Percentiles rank a stretch among this genome's conserved stretches.
Evolutionary conservation across 371 early-diverging fungal species (phyloP).

Genomic region (Syncephalastrum monosporum): DNA sequence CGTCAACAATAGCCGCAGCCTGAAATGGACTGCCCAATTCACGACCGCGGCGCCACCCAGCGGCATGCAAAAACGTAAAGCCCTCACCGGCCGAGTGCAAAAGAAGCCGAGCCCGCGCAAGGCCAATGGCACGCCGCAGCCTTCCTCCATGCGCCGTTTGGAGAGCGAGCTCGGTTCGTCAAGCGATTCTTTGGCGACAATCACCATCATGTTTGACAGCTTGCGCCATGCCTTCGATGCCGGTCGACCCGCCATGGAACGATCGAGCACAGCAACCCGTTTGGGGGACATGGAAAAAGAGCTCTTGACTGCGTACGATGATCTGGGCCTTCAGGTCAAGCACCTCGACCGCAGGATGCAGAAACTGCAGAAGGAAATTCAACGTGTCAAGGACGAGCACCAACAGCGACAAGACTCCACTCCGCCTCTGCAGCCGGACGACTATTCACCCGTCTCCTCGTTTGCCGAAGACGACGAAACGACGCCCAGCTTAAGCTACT

Average conservation of each 20-base stretch:
- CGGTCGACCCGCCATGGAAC: conserved; percentile 28
- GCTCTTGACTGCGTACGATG: conserved; percentile 47
- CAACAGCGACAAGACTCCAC: too few relatives aligned
- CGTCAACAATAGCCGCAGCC: too few relatives aligned
- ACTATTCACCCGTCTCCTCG: too few relatives aligned
- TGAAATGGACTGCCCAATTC: too few relatives aligned
- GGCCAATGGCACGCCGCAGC: too few relatives aligned
- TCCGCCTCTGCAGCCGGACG: too few relatives aligned
- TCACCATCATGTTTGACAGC: conserved; percentile 41
- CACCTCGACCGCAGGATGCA: conserved; percentile 37
- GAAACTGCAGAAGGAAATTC: conserved; percentile 25
- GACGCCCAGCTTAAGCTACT: too few relatives aligned
- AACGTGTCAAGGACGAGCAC: too few relatives aligned
- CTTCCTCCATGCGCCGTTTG: conserved; percentile 11
- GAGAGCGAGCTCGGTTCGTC: conserved; percentile 40
- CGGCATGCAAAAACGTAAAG: not conserved
- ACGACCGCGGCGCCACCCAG: too few relatives aligned
- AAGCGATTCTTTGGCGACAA: conserved; percentile 38
- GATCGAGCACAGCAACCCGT: conserved; percentile 28
- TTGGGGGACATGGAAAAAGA: conserved; percentile 47
- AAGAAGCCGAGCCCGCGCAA: not conserved
- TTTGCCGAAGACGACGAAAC: too few relatives aligned
- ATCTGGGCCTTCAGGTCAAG: conserved; percentile 38
- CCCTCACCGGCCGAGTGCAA: not conserved
- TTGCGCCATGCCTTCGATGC: conserved; percentile 36